Evolutionary conservation across 306 rosid genomes (phyloP).

Genomic region (Pachyrhizus erosus): DNA sequence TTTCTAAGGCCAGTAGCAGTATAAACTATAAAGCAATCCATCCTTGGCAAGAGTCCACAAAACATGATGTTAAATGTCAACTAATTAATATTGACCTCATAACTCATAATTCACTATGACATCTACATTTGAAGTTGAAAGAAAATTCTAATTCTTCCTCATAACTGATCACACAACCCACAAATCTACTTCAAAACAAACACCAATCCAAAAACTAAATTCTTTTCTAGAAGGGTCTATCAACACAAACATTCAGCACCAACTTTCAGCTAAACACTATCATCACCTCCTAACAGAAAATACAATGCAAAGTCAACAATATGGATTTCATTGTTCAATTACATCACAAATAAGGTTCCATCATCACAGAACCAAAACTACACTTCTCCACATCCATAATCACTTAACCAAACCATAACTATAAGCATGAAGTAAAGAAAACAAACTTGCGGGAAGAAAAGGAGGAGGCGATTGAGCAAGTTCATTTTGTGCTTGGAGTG

Average conservation of each 20-base stretch:
- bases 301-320: background rate
- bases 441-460: slow-evolving; percentile 74
- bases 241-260: background rate
- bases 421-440: background rate
- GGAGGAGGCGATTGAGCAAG: slow-evolving; percentile 54
- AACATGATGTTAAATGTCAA: slow-evolving; percentile 30
- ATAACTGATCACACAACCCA: background rate
- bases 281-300: slow-evolving; percentile 18
- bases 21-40: background rate
- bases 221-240: background rate
- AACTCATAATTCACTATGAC: slow-evolving; percentile 6
- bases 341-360: background rate
- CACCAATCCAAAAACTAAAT: background rate
- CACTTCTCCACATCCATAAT: background rate
- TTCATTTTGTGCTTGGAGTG: slow-evolving; percentile 36
- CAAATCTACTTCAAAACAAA: slow-evolving; percentile 24
- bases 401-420: slow-evolving; percentile 12
- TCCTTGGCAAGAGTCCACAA: slow-evolving; percentile 12
- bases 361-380: slow-evolving; percentile 17
- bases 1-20: background rate
- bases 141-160: slow-evolving; percentile 15
- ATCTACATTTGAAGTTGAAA: background rate
- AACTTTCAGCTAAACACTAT: slow-evolving; percentile 12
- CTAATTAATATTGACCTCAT: background rate
- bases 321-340: background rate